phyloP scores from a whole-genome alignment of 2,329 filamentous ascomycete species.

The Scytalidium lignicola region DNA sequence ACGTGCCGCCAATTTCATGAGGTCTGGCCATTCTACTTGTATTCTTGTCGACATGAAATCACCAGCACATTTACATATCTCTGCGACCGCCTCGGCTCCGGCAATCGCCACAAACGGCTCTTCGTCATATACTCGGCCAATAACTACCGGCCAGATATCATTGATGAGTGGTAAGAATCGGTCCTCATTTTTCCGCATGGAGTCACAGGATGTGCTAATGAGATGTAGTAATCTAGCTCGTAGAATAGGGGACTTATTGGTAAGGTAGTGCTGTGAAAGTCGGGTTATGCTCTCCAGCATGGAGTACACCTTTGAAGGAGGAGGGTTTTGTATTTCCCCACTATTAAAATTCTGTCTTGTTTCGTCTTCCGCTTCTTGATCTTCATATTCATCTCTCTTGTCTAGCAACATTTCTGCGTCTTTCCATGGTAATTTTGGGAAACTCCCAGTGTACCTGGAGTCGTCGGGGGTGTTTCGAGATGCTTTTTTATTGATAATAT shows the following conservation, averaged over 20 bases:
- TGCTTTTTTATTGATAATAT: conserved; percentile 49
- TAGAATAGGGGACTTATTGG: conserved; percentile 74
- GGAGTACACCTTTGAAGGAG: conserved; percentile 74
- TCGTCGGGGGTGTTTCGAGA: conserved; percentile 15
- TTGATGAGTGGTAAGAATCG: conserved; percentile 86
- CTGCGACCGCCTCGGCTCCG: conserved; percentile 62
- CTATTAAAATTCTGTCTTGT: conserved; percentile 22
- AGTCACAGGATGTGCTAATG: conserved; percentile 64
- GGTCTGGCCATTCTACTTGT: conserved; percentile 63
- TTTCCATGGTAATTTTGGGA: conserved; percentile 25
- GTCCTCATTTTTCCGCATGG: conserved; percentile 72
- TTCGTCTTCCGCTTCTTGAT: conserved; percentile 31
- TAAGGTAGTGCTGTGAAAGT: conserved; percentile 85
- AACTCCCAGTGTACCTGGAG: conserved; percentile 19
- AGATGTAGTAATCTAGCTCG: conserved; percentile 74
- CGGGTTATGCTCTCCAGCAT: conserved; percentile 76
- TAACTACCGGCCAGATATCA: conserved; percentile 80
- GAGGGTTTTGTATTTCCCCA: conserved; percentile 49
- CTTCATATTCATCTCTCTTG: conserved; percentile 22
- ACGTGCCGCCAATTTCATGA: conserved; percentile 46
- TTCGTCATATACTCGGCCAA: conserved; percentile 59
- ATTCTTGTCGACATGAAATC: conserved; percentile 77
- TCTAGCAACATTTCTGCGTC: conserved; percentile 30
- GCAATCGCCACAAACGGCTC: conserved; percentile 66
- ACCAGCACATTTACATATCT: conserved; percentile 67